Evolutionary conservation across 1,284 basidiomycete species (phyloP), one percentile per base, ranked within the genome.

Genomic region (Vanrija sp.): DNA sequence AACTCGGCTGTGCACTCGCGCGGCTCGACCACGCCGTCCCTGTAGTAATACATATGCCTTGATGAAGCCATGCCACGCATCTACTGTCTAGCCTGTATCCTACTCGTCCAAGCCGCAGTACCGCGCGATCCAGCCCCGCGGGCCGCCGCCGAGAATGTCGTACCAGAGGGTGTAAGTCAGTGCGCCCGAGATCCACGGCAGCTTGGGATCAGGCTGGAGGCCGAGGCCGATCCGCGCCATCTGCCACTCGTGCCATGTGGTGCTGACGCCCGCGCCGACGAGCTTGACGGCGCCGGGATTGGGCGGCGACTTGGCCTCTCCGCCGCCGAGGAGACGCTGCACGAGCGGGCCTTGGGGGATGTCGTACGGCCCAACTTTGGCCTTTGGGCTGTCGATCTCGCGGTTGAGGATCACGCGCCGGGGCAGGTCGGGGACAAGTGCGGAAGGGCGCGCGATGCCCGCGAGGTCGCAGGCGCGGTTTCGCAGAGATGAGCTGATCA

Each of bases 171-270:
- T 59, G 35, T 71, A 66, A 3, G 50, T 31, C 15, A 66, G 25
- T n/a, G 65, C 42, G 6, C 57, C 58, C 1, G 57, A 56, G 37
- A 56, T 52, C 68, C 71, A 74, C 35, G 61, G 53, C 57, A 74
- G 65, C 20, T 47, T 15, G 15, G 54, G 27, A 46, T 72, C 67
- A 5, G 71, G 64, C 39, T 72, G 60, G 18, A 65, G 49, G 1
- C 72, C 69, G 24, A 69, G 51, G 19, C 65, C 69, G 2, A 74
- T 59, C 9, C 69, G 53, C 14, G 58, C 61, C 50, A 73, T 55
- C 57, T 74, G 72, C 72, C 71, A 73, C 59, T 72, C 69, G 51
- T 73, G 71, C 72, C 72, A 74, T 18, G 69, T 56, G 2, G 71
- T 73, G 9, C 63, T 65, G 1, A 74, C 59, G 2, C 66, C 64